Evolutionary conservation across 345 rosid species (phyloP).

Genomic region (Populus euphratica): DNA sequence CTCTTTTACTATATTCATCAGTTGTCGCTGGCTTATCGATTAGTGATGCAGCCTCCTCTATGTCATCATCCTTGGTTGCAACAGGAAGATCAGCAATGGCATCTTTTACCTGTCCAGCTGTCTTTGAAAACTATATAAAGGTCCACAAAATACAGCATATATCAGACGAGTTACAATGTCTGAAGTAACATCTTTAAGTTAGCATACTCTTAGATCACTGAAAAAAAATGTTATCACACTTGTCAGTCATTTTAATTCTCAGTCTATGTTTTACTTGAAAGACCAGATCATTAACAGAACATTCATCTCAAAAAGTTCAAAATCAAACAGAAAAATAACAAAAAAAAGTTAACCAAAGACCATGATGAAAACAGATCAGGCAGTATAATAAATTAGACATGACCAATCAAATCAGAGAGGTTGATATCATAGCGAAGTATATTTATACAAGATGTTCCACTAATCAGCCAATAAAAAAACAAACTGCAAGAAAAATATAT

Average conservation of each 20-base stretch:
- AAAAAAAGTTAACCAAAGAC: neutral
- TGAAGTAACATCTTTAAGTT: too few relatives aligned
- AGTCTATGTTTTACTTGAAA: neutral
- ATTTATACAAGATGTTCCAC: neutral
- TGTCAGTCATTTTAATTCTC: neutral
- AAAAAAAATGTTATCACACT: neutral
- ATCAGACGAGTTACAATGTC: neutral
- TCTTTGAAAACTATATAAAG: constrained; percentile 62
- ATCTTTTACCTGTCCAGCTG: constrained; percentile 64
- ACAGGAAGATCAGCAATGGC: constrained; percentile 62
- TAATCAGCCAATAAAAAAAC: neutral
- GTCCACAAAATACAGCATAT: neutral
- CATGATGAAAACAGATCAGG: neutral
- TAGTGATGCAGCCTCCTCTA: constrained; percentile 70
- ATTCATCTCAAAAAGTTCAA: neutral
- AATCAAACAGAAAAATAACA: neutral
- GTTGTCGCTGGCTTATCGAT: constrained; percentile 37
- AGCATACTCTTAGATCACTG: neutral
- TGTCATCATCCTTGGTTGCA: constrained; percentile 69
- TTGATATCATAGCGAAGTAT: neutral
- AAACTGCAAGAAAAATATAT: neutral
- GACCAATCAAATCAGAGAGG: neutral
- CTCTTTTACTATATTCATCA: constrained; percentile 27
- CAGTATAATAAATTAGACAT: neutral
- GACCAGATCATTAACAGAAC: neutral